Evolutionary conservation across 2,329 filamentous ascomycete genomes (phyloP).

Genomic region (Fusarium agapanthi): DNA sequence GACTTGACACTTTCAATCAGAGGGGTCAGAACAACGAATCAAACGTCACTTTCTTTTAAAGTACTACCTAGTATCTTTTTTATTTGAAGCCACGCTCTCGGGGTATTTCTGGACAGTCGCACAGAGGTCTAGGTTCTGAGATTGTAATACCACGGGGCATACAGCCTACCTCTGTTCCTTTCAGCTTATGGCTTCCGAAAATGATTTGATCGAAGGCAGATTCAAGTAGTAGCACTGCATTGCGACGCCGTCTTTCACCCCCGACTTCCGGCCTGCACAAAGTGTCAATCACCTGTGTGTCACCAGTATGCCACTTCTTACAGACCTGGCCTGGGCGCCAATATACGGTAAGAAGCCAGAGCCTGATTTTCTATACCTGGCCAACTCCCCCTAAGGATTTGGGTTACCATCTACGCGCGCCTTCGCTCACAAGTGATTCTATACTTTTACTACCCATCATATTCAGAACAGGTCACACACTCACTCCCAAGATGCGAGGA

Average conservation of each 20-base stretch:
- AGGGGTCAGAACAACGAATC: background rate
- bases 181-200: background rate
- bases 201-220: background rate
- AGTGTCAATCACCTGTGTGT: background rate
- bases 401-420: background rate
- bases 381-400: background rate
- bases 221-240: background rate
- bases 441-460: background rate
- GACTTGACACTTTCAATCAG: fast-evolving
- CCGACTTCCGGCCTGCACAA: background rate
- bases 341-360: background rate
- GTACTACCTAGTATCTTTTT: background rate
- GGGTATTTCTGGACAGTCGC: background rate
- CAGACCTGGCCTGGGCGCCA: background rate
- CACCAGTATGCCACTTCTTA: background rate
- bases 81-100: fast-evolving
- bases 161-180: background rate
- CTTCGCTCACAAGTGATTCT: background rate
- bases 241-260: background rate
- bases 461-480: background rate
- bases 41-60: background rate
- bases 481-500: background rate
- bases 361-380: background rate
- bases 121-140: background rate
- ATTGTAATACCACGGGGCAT: background rate